phyloP scores from a whole-genome alignment of 2,329 filamentous ascomycete genomes.

The Thielaviopsis ethacetica region DNA sequence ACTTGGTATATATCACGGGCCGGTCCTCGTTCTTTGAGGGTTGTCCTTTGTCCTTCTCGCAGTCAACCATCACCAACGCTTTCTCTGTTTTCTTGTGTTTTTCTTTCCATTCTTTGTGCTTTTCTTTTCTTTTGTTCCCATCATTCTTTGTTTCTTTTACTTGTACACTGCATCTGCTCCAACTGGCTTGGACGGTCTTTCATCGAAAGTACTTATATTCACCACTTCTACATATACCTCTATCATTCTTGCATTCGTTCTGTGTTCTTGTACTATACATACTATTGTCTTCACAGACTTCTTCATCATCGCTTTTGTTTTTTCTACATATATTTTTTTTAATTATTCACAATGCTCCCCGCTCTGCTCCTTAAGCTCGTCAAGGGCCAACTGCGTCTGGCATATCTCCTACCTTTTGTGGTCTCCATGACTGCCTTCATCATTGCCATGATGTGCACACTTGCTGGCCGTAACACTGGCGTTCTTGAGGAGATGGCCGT shows the following conservation, averaged over 20 bases:
- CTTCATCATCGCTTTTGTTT: background rate
- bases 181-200: background rate
- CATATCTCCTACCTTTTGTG: slow-evolving; percentile 22
- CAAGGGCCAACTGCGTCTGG: slow-evolving; percentile 15
- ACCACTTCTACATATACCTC: background rate
- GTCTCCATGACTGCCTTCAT: slow-evolving; percentile 24
- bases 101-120: background rate
- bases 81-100: background rate
- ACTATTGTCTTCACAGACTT: background rate
- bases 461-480: slow-evolving; percentile 24
- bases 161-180: background rate
- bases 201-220: background rate
- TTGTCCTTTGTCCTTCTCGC: background rate
- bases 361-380: slow-evolving; percentile 2
- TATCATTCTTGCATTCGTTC: background rate
- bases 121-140: background rate
- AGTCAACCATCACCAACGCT: background rate
- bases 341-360: slow-evolving; percentile 4
- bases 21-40: background rate
- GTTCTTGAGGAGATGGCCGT: slow-evolving; percentile 29
- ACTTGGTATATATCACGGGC: background rate
- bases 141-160: background rate
- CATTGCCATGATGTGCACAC: slow-evolving; percentile 24
- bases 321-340: background rate
- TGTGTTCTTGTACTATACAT: background rate